Base-by-base conservation (phyloP, 768 basidiomycete species). In the Leccinum uliginosum region DNA sequence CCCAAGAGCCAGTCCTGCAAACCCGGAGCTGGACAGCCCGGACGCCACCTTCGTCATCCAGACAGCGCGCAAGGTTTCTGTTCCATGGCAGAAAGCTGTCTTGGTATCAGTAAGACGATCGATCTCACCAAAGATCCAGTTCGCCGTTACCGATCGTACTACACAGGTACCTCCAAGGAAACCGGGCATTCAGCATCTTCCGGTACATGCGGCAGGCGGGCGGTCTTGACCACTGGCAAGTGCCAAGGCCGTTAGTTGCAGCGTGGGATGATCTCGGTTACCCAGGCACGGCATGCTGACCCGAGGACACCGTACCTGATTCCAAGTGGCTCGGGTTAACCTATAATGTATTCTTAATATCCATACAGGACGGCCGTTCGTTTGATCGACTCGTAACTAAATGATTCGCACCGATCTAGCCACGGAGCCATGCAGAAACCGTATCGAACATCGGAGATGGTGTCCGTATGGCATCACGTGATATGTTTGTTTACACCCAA, bases 141-240 rank as follows among this genome's bases (percentile, higher is more conserved):
- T 34, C 53, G 51, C 43, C n/a, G 21, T 52, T 52, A 55, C 61
- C 51, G 24, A 67, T 54, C 45, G 11, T 24, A 43, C 40, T 38
- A 14, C 12, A 19, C 57, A 72, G 71, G 63, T 72, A 17, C 65
- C 71, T 29, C 63, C 69, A 43, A 63, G 56, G 46, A 55, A 60
- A 27, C 26, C 57, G 38, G 51, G 47, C 19, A 52, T 50, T 26
- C 53, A 59, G 21, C 55, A 58, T 26, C 56, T 49, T 57, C 23
- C 55, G 15, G 27, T 30, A 60, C 66, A 70, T 44, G 67, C 61
- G 63, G 67, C 60, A 46, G 30, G 32, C 15, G 27, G 48, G 29
- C 59, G 59, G 58, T 29, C 59, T 32, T 51, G 54, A 63, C 30
- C n/a, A n/a, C n/a, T n/a, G n/a, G n/a, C n/a, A n/a, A n/a, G n/a